Evolutionary conservation across 371 early-diverging fungal genomes (phyloP).

Genomic region (Mortierella sp.): DNA sequence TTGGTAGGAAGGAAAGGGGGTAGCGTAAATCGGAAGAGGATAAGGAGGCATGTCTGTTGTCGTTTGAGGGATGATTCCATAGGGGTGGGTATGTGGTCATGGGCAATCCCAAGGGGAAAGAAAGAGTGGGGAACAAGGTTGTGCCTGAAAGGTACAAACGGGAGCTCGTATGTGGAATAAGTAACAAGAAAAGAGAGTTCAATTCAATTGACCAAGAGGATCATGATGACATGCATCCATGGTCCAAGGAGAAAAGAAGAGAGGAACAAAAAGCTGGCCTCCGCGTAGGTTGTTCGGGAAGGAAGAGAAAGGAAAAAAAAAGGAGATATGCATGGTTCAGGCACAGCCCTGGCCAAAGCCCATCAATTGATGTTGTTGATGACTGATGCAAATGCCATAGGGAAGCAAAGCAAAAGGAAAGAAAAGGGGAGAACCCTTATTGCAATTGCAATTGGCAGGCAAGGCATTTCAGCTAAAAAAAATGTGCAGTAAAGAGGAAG

Average conservation of each 20-base stretch:
- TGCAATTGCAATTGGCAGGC: background rate
- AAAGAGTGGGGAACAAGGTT: background rate
- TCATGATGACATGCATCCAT: background rate
- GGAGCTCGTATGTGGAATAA: background rate
- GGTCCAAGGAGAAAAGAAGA: background rate
- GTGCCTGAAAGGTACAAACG: background rate
- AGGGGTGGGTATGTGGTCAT: slow-evolving; percentile 13
- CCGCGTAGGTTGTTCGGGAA: slow-evolving; percentile 7
- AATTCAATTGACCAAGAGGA: background rate
- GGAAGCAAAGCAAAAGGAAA: background rate
- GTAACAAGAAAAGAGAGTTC: background rate
- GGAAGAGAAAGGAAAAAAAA: background rate
- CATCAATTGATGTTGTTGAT: background rate
- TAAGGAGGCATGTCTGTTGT: background rate
- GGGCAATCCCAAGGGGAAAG: background rate
- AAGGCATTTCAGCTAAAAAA: background rate
- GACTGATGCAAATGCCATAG: background rate
- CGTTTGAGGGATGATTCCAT: background rate
- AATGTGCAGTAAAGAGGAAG: background rate
- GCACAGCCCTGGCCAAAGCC: slow-evolving; percentile 14
- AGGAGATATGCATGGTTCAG: background rate
- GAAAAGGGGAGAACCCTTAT: background rate
- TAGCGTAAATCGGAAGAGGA: background rate
- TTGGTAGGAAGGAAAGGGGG: background rate
- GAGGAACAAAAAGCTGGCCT: background rate